Percentiles rank a stretch among this genome's conserved stretches.
These are phyloP conservation scores for Fusarium mangiferae DNA, from an alignment of 2,329 filamentous ascomycete species.

Conservation along the genomic window DNA sequence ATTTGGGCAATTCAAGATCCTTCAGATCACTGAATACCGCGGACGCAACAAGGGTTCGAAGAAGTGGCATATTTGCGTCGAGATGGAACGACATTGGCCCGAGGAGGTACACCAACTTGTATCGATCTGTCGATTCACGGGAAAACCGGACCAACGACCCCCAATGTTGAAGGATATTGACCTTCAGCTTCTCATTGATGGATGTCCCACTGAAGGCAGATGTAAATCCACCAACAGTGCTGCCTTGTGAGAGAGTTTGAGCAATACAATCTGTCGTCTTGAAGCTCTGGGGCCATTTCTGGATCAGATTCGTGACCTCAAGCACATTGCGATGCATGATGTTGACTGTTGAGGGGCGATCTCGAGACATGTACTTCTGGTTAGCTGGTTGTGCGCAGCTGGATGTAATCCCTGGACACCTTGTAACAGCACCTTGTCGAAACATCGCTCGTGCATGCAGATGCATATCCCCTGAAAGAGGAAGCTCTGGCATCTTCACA, in stretches of 20 bases:
- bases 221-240: conserved; percentile 33
- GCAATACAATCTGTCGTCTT: conserved; percentile 32
- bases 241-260: conserved; percentile 20
- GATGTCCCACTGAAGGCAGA: conserved; percentile 24
- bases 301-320: conserved; percentile 29
- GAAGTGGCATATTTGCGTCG: conserved; percentile 32
- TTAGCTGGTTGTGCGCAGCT: conserved; percentile 8
- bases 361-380: conserved; percentile 28
- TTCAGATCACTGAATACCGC: conserved; percentile 35
- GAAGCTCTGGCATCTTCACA: conserved; percentile 1
- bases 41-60: conserved; percentile 37
- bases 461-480: conserved; percentile 24
- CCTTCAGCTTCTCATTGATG: conserved; percentile 34
- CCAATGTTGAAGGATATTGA: conserved; percentile 33
- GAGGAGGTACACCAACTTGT: conserved; percentile 39
- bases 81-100: conserved; percentile 37
- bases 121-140: conserved; percentile 13
- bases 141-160: conserved; percentile 28
- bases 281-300: conserved; percentile 28
- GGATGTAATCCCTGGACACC: conserved; percentile 12
- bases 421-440: conserved; percentile 30
- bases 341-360: conserved; percentile 32
- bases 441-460: conserved; percentile 29
- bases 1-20: conserved; percentile 22
- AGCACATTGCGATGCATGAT: conserved; percentile 39